Percentiles rank a stretch among this genome's conserved stretches.
Evolutionary conservation across 1,284 basidiomycete species (phyloP).

Genomic region (Tilletia horrida): DNA sequence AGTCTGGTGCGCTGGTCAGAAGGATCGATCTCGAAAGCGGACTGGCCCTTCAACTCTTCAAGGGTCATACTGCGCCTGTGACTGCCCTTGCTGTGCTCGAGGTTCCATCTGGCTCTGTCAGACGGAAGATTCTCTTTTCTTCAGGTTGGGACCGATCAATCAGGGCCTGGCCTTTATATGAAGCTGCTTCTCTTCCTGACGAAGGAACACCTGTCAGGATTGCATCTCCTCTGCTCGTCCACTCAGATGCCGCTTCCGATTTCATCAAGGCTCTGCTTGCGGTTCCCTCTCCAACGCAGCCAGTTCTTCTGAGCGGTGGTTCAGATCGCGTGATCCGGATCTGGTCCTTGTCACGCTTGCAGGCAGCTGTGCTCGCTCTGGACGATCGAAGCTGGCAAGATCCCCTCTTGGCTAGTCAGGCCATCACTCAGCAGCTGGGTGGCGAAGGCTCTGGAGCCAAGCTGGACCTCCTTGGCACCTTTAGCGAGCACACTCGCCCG

Average conservation of each 20-base stretch:
- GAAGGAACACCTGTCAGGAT: background rate
- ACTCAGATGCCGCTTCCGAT: conserved; percentile 27
- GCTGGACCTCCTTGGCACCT: background rate
- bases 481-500: conserved; percentile 31
- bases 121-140: conserved; percentile 24
- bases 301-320: conserved; percentile 29
- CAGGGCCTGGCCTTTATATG: conserved; percentile 20
- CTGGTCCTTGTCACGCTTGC: conserved; percentile 22
- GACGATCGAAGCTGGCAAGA: background rate
- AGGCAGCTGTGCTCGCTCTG: background rate
- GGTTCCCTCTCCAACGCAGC: conserved; percentile 10
- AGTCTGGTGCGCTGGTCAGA: conserved; percentile 26
- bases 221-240: background rate
- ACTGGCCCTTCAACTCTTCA: conserved; percentile 22
- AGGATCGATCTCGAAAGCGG: conserved; percentile 27
- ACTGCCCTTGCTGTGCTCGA: conserved; percentile 20
- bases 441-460: background rate
- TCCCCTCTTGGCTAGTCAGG: conserved; percentile 19
- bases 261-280: conserved; percentile 34
- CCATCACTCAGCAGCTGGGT: background rate
- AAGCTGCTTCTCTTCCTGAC: background rate
- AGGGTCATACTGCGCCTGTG: conserved; percentile 30
- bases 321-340: conserved; percentile 32
- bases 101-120: conserved; percentile 19
- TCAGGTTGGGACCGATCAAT: conserved; percentile 34